Percentiles rank a stretch among this genome's conserved stretches.
phyloP scores from a whole-genome alignment of 2,329 filamentous ascomycete genomes.

The Aspergillus melleus region DNA sequence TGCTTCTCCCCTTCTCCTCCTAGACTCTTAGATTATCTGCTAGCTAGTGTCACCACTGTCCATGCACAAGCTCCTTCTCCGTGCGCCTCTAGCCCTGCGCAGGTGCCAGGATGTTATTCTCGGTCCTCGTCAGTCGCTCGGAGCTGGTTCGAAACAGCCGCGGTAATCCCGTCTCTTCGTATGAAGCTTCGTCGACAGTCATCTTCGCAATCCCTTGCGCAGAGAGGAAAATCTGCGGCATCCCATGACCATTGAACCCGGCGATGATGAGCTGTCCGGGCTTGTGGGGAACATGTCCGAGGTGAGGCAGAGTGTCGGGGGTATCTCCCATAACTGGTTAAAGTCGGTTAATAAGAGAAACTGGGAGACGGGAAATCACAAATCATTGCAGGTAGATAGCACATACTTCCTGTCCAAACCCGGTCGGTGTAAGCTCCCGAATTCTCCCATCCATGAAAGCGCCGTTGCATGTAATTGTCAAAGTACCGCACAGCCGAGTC shows the following conservation, averaged over 20 bases:
- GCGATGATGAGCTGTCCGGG: constrained; percentile 56
- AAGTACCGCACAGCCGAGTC: constrained; percentile 42
- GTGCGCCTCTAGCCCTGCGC: no score
- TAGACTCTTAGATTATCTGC: background rate
- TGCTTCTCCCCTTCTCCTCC: background rate
- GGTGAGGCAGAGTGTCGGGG: constrained; percentile 52
- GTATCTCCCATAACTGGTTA: constrained; percentile 54
- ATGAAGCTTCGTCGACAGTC: constrained; percentile 39
- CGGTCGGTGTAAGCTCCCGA: constrained; percentile 31
- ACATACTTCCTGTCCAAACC: constrained; percentile 40
- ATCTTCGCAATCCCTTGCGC: constrained; percentile 59
- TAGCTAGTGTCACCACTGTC: background rate
- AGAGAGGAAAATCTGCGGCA: constrained; percentile 63
- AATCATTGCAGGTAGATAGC: background rate
- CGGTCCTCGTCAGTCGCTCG: constrained; percentile 21
- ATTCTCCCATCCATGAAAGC: constrained; percentile 38
- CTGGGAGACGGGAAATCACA: background rate
- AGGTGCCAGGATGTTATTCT: constrained; percentile 17
- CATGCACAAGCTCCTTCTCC: no score
- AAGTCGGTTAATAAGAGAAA: background rate
- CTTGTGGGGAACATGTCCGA: constrained; percentile 51
- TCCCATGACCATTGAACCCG: constrained; percentile 67
- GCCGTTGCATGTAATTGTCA: constrained; percentile 40
- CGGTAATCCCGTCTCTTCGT: constrained; percentile 33
- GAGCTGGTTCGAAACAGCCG: constrained; percentile 32